Evolutionary conservation across 495 filamentous ascomycete genomes (phyloP).

Genomic region (Podospora comata): DNA sequence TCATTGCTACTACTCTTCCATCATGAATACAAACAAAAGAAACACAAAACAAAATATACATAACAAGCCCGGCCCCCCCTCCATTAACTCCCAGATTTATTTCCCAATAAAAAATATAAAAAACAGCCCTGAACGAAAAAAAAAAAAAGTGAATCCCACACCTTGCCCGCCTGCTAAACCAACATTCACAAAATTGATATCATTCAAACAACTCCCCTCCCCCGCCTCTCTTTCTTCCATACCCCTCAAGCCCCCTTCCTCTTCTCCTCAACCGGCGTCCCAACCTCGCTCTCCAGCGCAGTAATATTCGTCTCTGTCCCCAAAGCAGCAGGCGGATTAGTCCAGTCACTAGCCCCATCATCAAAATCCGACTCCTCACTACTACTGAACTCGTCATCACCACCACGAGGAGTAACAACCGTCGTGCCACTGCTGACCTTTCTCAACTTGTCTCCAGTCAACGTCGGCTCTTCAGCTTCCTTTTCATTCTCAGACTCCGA

Average conservation of each 20-base stretch:
- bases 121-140: neutral
- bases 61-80: neutral
- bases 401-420: slow-evolving; percentile 51
- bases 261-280: slow-evolving; percentile 9
- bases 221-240: neutral
- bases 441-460: slow-evolving; percentile 14
- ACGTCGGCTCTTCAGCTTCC: neutral
- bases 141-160: no score
- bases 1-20: neutral
- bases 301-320: slow-evolving; percentile 23
- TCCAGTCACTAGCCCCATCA: slow-evolving; percentile 41
- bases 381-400: slow-evolving; percentile 12
- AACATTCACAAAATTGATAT: neutral
- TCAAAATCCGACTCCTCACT: slow-evolving; percentile 20
- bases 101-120: neutral
- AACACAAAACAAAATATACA: neutral
- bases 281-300: slow-evolving; percentile 9
- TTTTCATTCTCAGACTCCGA: neutral
- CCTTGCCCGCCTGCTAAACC: neutral
- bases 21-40: slow-evolving; percentile 5
- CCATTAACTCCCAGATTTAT: neutral
- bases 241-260: slow-evolving; percentile 2
- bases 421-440: slow-evolving; percentile 40
- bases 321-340: slow-evolving; percentile 29
- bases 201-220: neutral